Conservation (phyloP, 805 yeast species). For the Candida loeiensis region DNA sequence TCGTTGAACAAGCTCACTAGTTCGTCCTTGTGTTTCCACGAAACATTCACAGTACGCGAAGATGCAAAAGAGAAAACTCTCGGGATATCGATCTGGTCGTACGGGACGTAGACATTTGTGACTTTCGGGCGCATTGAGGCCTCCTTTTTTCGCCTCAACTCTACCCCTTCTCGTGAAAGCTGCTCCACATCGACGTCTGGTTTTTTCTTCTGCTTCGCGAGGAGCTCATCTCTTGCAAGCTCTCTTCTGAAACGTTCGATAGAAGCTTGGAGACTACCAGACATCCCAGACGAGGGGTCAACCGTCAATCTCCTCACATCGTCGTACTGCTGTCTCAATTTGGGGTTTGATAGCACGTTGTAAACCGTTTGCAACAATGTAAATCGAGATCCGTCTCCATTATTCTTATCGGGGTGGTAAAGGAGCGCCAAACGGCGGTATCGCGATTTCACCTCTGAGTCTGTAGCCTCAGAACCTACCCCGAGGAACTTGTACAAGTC, state of each 20-base stretch:
- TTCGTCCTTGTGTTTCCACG: conserved; percentile 45
- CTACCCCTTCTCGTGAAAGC: conserved; percentile 23
- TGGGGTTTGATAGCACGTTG: conserved; percentile 28
- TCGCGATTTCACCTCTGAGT: conserved; percentile 23
- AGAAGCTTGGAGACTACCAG: background rate
- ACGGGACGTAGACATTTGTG: conserved; percentile 16
- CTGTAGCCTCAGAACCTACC: conserved; percentile 20
- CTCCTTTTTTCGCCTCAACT: conserved; percentile 24
- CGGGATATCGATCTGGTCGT: conserved; percentile 17
- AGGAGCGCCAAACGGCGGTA: conserved; percentile 34
- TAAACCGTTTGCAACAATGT: conserved; percentile 28
- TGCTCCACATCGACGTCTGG: conserved; percentile 2
- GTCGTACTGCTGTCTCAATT: conserved; percentile 29
- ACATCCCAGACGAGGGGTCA: conserved; percentile 6
- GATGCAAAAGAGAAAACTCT: background rate
- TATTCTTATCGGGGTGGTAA: conserved; percentile 41
- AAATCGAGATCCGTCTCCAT: conserved; percentile 21
- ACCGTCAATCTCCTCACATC: conserved; percentile 18
- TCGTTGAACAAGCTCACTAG: conserved; percentile 27
- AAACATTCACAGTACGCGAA: conserved; percentile 25
- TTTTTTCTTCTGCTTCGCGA: conserved; percentile 7
- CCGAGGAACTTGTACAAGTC: conserved; percentile 25
- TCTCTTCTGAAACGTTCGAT: conserved; percentile 8
- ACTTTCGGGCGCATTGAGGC: conserved; percentile 5
- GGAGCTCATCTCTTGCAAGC: conserved; percentile 8